These are phyloP conservation scores for Pedinophyceae sp. DNA, from an alignment of 139 green algal species.

Conservation along the genomic window DNA sequence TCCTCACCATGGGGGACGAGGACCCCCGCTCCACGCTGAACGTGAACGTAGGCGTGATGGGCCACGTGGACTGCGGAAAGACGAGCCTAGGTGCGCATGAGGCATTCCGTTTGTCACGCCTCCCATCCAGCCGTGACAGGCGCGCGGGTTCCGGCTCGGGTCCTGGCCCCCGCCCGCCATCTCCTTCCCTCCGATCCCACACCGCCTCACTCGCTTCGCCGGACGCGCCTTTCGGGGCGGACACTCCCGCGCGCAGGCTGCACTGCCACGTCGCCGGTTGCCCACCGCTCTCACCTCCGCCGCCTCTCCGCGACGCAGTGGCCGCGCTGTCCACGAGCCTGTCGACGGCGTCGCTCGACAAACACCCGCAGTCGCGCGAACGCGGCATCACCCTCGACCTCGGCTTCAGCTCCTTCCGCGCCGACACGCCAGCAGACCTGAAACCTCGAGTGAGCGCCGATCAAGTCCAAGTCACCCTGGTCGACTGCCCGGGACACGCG, in stretches of 20 bases:
- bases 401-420: constrained; percentile 79
- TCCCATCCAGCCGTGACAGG: too few species aligned
- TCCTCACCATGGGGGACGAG: too few species aligned
- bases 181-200: neutral
- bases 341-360: constrained; percentile 88
- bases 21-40: neutral
- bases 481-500: constrained; percentile 95
- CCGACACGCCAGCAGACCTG: neutral
- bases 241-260: neutral
- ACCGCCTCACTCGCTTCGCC: neutral
- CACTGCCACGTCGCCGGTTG: neutral
- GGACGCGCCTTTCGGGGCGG: neutral
- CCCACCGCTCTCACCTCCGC: neutral
- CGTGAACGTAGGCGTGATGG: neutral
- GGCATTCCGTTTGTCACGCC: too few species aligned
- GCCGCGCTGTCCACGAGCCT: constrained; percentile 70
- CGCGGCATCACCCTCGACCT: constrained; percentile 94
- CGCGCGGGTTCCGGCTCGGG: too few species aligned
- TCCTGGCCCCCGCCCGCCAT: neutral
- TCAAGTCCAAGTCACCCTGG: constrained; percentile 73
- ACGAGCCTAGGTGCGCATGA: constrained; percentile 62
- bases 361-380: constrained; percentile 68
- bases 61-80: constrained; percentile 92
- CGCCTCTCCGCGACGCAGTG: constrained; percentile 25
- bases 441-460: too few species aligned